Percentiles rank a stretch among this genome's conserved stretches.
Evolutionary conservation across 2,329 filamentous ascomycete genomes (phyloP).

Genomic region (Calonectria naviculata): DNA sequence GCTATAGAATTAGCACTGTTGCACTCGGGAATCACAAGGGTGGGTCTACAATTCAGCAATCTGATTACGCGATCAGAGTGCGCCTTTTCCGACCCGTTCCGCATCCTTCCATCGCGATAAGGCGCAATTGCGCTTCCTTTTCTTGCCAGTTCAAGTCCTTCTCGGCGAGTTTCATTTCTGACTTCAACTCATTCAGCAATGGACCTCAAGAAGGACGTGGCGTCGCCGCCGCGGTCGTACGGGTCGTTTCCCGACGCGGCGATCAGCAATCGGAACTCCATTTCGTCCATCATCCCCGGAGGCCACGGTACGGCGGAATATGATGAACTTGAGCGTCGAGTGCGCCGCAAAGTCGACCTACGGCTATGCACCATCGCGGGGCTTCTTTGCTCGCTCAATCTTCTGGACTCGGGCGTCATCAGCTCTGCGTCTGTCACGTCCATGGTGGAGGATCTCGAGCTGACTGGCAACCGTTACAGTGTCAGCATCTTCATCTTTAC

Average conservation of each 20-base stretch:
- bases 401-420: slow-evolving; percentile 13
- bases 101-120: background rate
- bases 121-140: background rate
- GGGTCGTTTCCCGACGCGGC: background rate
- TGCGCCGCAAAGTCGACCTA: slow-evolving; percentile 10
- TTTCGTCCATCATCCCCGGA: background rate
- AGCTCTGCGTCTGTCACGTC: slow-evolving; percentile 12
- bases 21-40: no score
- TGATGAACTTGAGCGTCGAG: background rate
- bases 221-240: background rate
- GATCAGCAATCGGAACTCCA: background rate
- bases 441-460: slow-evolving; percentile 6
- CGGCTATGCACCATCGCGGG: slow-evolving; percentile 7
- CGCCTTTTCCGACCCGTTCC: background rate
- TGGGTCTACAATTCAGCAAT: background rate
- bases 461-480: slow-evolving; percentile 12
- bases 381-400: slow-evolving; percentile 13
- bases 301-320: background rate
- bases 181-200: background rate
- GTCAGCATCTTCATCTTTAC: slow-evolving; percentile 20
- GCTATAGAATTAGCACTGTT: background rate
- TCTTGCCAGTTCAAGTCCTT: background rate
- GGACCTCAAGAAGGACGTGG: background rate
- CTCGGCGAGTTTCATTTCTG: background rate
- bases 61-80: background rate